These are phyloP conservation scores for Aspergillus haitiensis DNA, from an alignment of 495 filamentous ascomycete species.

Conservation along the genomic window DNA sequence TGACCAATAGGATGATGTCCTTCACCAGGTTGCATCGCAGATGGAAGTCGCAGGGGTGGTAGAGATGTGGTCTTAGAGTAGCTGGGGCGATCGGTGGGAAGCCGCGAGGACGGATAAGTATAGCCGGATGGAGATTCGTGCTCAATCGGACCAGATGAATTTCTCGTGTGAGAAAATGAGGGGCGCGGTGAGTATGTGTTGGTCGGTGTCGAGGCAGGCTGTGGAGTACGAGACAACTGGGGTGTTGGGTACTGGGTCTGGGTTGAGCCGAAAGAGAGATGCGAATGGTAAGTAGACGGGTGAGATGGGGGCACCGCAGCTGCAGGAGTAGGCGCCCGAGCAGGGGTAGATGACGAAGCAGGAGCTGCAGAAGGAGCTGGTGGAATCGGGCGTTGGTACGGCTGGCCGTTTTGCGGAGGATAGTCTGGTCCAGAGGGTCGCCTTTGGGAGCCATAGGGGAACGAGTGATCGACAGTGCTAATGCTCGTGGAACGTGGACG, in stretches of 20 bases:
- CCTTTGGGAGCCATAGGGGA: constrained; percentile 41
- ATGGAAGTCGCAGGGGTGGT: constrained; percentile 34
- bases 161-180: constrained; percentile 43
- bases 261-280: constrained; percentile 46
- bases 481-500: constrained; percentile 77
- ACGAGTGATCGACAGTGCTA: constrained; percentile 56
- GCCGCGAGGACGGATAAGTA: constrained; percentile 32
- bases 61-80: constrained; percentile 30
- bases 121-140: constrained; percentile 39
- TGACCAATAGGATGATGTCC: constrained; percentile 31
- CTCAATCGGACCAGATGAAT: constrained; percentile 36
- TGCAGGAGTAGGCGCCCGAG: constrained; percentile 16
- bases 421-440: constrained; percentile 59
- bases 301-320: constrained; percentile 21
- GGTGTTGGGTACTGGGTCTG: constrained; percentile 45
- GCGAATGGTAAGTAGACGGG: constrained; percentile 37
- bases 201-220: constrained; percentile 42
- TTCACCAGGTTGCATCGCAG: constrained; percentile 13
- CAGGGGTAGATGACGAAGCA: constrained; percentile 26
- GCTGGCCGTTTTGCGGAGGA: constrained; percentile 41
- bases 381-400: constrained; percentile 36
- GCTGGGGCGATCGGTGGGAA: constrained; percentile 22
- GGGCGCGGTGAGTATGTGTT: constrained; percentile 47
- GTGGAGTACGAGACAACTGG: constrained; percentile 49
- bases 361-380: constrained; percentile 33